These are phyloP conservation scores for Aspergillus sp. DNA, from an alignment of 2,329 filamentous ascomycete genomes.

Conservation along the genomic window DNA sequence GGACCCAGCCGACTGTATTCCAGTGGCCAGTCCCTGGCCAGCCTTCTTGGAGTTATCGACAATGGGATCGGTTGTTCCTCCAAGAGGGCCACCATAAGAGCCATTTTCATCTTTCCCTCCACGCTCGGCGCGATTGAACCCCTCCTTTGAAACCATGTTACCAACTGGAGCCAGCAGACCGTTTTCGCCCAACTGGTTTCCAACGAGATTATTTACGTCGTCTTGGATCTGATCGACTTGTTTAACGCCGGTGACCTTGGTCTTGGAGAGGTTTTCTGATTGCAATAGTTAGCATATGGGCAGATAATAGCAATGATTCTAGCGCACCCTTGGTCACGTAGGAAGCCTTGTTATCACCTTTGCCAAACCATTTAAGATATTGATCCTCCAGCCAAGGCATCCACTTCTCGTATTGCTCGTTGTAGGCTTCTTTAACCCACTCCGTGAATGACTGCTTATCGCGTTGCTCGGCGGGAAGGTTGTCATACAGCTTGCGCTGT, in stretches of 20 bases:
- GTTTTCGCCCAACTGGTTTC: conserved; percentile 55
- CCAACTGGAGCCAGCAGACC: conserved; percentile 55
- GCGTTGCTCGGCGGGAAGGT: conserved; percentile 20
- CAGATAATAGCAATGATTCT: not conserved
- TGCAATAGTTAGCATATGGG: not conserved
- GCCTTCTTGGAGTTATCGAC: conserved; percentile 13
- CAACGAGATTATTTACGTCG: conserved; percentile 51
- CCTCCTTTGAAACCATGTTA: conserved; percentile 53
- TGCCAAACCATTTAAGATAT: conserved; percentile 58
- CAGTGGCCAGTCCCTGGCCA: conserved; percentile 10
- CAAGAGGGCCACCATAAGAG: conserved; percentile 31
- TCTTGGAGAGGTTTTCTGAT: conserved; percentile 53
- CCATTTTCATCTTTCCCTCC: conserved; percentile 58
- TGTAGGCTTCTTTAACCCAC: conserved; percentile 52
- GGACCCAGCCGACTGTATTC: conserved; percentile 16
- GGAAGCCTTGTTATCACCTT: conserved; percentile 57
- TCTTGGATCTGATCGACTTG: conserved; percentile 57
- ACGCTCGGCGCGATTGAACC: conserved; percentile 56
- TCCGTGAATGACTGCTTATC: conserved; percentile 33
- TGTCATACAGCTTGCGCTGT: conserved; percentile 23
- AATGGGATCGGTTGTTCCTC: conserved; percentile 17
- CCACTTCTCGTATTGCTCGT: conserved; percentile 57
- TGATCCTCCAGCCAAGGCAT: conserved; percentile 60
- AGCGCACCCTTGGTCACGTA: conserved; percentile 55
- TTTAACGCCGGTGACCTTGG: conserved; percentile 53